Percentiles rank a stretch among this genome's conserved stretches.
Conservation (phyloP, 768 basidiomycete species). For the Hydnomerulius pinastri region DNA sequence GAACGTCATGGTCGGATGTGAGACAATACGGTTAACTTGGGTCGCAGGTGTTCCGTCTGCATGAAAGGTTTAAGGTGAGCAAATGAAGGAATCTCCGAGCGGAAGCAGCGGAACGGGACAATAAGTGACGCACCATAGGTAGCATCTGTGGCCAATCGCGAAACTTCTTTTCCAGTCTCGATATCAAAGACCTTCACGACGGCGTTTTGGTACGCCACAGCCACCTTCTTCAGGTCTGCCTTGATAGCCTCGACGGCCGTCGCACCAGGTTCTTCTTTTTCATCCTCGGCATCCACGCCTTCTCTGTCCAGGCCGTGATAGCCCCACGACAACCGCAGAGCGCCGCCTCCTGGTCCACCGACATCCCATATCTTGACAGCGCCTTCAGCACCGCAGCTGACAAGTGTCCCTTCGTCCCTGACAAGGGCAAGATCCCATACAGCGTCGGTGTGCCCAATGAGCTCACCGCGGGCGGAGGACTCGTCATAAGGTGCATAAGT, state of each 20-base stretch:
- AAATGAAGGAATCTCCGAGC: not conserved
- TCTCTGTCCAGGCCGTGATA: constrained; percentile 65
- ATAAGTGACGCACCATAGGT: constrained; percentile 53
- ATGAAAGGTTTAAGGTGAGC: constrained; percentile 4
- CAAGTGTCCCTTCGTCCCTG: constrained; percentile 79
- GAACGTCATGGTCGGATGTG: constrained; percentile 88
- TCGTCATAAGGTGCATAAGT: constrained; percentile 93
- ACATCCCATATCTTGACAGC: constrained; percentile 94
- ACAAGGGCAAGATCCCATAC: constrained; percentile 94
- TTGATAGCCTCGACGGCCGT: constrained; percentile 85
- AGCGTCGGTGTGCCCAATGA: constrained; percentile 93
- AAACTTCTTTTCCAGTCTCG: constrained; percentile 80
- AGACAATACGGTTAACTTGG: constrained; percentile 84
- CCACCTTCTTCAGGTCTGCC: constrained; percentile 80
- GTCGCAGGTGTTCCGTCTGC: constrained; percentile 73
- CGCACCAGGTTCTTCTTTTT: constrained; percentile 59
- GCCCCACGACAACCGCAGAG: constrained; percentile 77
- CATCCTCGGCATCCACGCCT: constrained; percentile 40
- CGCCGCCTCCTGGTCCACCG: constrained; percentile 58
- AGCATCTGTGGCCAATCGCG: constrained; percentile 58
- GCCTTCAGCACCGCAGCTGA: constrained; percentile 91
- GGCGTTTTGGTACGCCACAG: constrained; percentile 88
- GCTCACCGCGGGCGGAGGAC: constrained; percentile 69
- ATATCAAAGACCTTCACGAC: constrained; percentile 90
- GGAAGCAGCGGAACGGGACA: not conserved